Evolutionary conservation across 1,139 yeast genomes (phyloP), one percentile per base, ranked within the genome.

Genomic region (Meyerozyma elateridarum): DNA sequence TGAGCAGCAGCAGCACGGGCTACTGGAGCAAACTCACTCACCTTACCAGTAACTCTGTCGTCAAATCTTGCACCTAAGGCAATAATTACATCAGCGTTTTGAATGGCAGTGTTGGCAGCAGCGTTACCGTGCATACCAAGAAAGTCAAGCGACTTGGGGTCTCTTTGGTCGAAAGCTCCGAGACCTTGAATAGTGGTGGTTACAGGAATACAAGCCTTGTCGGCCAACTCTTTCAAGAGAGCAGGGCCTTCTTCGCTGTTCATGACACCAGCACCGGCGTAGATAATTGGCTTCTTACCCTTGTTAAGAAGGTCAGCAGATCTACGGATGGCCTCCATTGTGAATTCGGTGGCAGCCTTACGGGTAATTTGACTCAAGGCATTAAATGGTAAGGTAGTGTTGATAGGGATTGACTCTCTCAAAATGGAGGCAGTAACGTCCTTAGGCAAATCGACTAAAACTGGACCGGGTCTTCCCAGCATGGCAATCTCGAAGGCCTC

Each of bases 111-210:
- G 69, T 91, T 91, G 46, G 98, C 98, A 49, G 89, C 89, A 30
- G 91, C 96, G 40, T 80, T 74, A 44, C 98, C 98, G 61, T 91
- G 98, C 98, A 91, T 91, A 51, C 98, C 98, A 47, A 91, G 74
- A 93, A 91, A 85, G 60, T 89, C 96, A 45, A 91, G 66, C 19
- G 96, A 80, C 61, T 88, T 88, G 44, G 82, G 79, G 62, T 89
- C 95, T 41, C 74, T 76, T 66, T 91, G 97, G 61, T 91, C 96
- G 52, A 82, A 91, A 6, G 94, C 85, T 44, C 98, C 98, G 44
- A 91, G 73, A 35, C 85, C 97, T 62, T 89, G 97, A 39, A 91
- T 60, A 35, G 97, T 84, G 14, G 97, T 91, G 30, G 97, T 91
- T 36, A 91, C 98, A 26, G 98, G 98, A 42, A 91, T 89, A 51